Evolutionary conservation across 2,329 filamentous ascomycete species (phyloP), one percentile per base, ranked within the genome.

Genomic region (Helotiales sp.): DNA sequence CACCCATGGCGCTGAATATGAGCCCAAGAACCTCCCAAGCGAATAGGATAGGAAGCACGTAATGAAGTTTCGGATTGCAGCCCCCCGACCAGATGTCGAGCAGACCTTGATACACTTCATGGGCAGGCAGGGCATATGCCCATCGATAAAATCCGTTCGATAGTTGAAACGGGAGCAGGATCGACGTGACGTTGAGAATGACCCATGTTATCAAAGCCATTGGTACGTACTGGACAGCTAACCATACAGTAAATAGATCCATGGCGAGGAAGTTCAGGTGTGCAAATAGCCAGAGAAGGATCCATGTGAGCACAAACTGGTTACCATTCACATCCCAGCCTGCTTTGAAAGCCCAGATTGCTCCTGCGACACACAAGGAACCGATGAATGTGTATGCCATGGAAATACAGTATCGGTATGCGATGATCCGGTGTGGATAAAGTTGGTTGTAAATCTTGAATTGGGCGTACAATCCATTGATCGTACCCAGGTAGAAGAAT

Each of bases 111-210:
- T 80, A 83, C 43, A 90, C 82, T 45, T 86, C 84, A 75, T 89
- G 85, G 63, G 91, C 76, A 8, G 88, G 88, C 85, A 87, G 88
- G 0, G 84, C 87, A 73, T 88, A 88, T 0, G 86, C 87, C 85
- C 86, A 91, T 2, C 77, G 74, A 74, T 87, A 91, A 72, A 91
- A 90, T 0, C 76, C 78, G 0, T 86, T 84, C 1, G 85, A 83
- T 26, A 91, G 78, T 28, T 87, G 85, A 50, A 90, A 79, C 3
- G 85, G 78, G 74, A 90, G 87, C 71, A 91, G 89, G 0, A 82
- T 78, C 0, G 86, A 89, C 0, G 82, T 80, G 0, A 90, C 86
- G 72, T 91, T 91, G 6, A 86, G 84, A 64, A 91, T 88, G 49
- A 90, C 86, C 87, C 87, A 89, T 72, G 89, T 78, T 0, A 84